Base-by-base conservation (phyloP, 805 yeast genomes). In the Debaryomyces tyrocola region DNA sequence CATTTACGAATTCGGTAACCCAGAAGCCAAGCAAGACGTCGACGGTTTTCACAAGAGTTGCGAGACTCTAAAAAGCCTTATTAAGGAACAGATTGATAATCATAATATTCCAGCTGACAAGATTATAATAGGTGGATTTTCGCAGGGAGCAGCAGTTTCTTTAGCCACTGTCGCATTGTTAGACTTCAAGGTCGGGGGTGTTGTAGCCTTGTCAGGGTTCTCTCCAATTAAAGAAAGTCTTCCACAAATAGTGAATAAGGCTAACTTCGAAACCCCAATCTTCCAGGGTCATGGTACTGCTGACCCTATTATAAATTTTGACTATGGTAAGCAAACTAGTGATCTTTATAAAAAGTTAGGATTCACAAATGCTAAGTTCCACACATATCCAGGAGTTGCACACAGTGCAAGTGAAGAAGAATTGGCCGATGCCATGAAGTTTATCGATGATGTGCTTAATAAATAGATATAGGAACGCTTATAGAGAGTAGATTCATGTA, bases 111-210 rank as follows among this genome's bases (percentile, higher is more conserved):
- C 79, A 4, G 72, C 85, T 0, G 81, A 80, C 14, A 79, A 86
- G 44, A 86, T 94, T 40, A 71, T 94, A n/a, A 72, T 94, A 47
- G 98, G 98, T 31, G 99, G 99, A 0, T 94, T 94, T 62, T 85
- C 95, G 4, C 99, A 94, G 68, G 99, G 99, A 45, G 95, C 90
- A 41, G 90, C 96, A 1, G 50, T 92, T 9, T 69, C 94, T 1
- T 69, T 87, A 48, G 89, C 87, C 2, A 62, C 85, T 12, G 73
- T 80, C 18, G 71, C 84, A 0, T 64, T 77, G 9, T 62, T 75
- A 28, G 82, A 83, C 15, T 60, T 69, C 46, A 86, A 85, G 58
- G 70, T 91, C 17, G 98, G 87, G 7, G 98, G 96, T 1, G 74
- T 87, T 27, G 64, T 90, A 18, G 80, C 83, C 0, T 67, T 92